A percentile compares a stretch with the other conserved stretches of the same genome.
These are phyloP conservation scores for Terfezia claveryi DNA, from an alignment of 495 filamentous ascomycete species.

Conservation along the genomic window DNA sequence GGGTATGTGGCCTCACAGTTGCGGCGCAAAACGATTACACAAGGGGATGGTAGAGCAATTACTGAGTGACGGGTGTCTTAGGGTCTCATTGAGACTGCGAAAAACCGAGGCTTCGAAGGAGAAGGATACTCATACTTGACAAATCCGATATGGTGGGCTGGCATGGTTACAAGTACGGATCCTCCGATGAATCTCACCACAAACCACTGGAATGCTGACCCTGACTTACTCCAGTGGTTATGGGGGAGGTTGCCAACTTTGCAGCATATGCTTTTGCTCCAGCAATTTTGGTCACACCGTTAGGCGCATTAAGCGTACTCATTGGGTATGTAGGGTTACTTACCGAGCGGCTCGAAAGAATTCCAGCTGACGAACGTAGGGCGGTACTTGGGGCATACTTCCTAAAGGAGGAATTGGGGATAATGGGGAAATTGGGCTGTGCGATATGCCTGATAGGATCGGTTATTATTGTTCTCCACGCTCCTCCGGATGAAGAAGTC, in stretches of 20 bases:
- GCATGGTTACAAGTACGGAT: conserved; percentile 59
- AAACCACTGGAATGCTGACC: background rate
- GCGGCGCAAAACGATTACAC: background rate
- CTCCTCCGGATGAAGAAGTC: conserved; percentile 80
- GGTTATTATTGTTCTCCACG: conserved; percentile 92
- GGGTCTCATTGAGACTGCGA: conserved; percentile 76
- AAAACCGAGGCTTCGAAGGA: conserved; percentile 84
- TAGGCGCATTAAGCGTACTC: conserved; percentile 80
- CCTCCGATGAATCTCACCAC: background rate
- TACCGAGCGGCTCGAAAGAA: background rate
- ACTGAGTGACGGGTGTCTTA: conserved; percentile 18
- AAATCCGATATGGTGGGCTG: conserved; percentile 88
- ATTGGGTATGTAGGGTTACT: conserved; percentile 39
- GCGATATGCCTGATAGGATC: conserved; percentile 91
- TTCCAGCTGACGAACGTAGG: conserved; percentile 17
- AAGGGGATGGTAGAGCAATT: background rate
- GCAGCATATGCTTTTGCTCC: conserved; percentile 95
- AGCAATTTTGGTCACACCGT: conserved; percentile 83
- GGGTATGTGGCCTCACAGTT: conserved; percentile 29
- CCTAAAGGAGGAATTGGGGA: conserved; percentile 67
- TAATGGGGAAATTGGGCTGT: conserved; percentile 79
- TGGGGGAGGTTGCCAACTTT: conserved; percentile 87
- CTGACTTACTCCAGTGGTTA: conserved; percentile 33
- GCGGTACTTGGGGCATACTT: conserved; percentile 89
- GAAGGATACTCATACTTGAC: conserved; percentile 86